phyloP scores from a whole-genome alignment of 2,329 filamentous ascomycete species.

The Leptodontidium sp. region DNA sequence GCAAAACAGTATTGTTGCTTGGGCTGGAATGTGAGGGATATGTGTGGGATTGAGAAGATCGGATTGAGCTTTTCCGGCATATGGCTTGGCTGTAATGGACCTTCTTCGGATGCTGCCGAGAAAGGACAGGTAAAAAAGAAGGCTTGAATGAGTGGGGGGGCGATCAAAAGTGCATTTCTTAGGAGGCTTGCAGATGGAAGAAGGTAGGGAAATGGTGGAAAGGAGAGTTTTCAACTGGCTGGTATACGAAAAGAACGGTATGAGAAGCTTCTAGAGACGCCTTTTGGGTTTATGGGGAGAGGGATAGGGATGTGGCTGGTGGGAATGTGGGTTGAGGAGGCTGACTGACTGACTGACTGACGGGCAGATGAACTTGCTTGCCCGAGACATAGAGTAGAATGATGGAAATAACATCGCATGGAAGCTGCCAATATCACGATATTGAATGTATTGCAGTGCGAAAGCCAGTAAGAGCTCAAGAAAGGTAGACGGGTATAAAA shows the following conservation, averaged over 20 bases:
- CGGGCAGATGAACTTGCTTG: background rate
- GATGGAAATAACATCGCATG: background rate
- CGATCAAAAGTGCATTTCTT: slow-evolving; percentile 1
- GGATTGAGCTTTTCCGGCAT: background rate
- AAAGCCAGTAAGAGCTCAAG: background rate
- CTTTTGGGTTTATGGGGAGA: background rate
- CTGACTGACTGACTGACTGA: background rate
- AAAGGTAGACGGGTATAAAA: background rate
- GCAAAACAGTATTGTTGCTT: background rate
- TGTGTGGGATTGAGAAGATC: background rate
- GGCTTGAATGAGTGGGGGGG: background rate
- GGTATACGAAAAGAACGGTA: background rate
- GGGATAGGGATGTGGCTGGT: background rate
- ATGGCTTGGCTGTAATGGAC: background rate
- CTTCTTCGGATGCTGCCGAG: background rate
- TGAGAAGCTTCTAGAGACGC: background rate
- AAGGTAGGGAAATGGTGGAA: background rate
- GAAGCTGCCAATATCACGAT: background rate
- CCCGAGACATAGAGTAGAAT: slow-evolving; percentile 1
- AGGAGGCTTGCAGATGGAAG: no score
- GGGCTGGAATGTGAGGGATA: slow-evolving; percentile 20
- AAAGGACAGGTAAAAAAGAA: background rate
- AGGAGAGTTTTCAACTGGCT: background rate
- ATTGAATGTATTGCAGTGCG: background rate
- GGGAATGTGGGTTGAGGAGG: slow-evolving; percentile 9